These are phyloP conservation scores for Pittosporum tobira DNA, from an alignment of 129 eudicot species.

Conservation along the genomic window DNA sequence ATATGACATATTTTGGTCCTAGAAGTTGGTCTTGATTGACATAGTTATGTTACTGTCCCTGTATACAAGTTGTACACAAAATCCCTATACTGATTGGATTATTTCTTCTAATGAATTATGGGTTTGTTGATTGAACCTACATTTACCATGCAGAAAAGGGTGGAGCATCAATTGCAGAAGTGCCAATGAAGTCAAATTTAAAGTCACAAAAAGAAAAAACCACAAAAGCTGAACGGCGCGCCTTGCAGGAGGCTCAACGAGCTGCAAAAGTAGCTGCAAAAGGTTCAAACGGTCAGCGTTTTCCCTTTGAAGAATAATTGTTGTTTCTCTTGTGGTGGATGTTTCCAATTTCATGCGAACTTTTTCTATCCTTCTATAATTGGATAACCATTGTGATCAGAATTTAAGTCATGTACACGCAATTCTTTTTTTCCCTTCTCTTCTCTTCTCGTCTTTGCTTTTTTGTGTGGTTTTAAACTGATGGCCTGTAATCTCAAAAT, in stretches of 20 bases:
- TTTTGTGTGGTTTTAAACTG: too few relatives aligned
- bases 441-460: too few relatives aligned
- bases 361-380: neutral
- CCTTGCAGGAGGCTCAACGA: constrained; percentile 88
- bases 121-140: neutral
- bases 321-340: neutral
- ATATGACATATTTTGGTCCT: too few relatives aligned
- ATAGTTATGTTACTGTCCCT: too few relatives aligned
- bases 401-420: too few relatives aligned
- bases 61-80: too few relatives aligned
- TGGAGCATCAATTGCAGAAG: constrained; percentile 15
- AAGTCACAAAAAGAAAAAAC: constrained; percentile 63
- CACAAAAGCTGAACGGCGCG: constrained; percentile 90
- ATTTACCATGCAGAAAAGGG: constrained; percentile 26
- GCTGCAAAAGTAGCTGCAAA: constrained; percentile 87
- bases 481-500: too few relatives aligned
- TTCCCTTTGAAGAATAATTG: neutral
- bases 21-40: too few relatives aligned
- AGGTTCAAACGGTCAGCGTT: constrained; percentile 31
- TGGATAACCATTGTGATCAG: neutral
- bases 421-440: too few relatives aligned
- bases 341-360: neutral
- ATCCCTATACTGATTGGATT: neutral
- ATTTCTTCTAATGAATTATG: neutral
- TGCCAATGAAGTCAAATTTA: constrained; percentile 24